Evolutionary conservation across 1,139 yeast species (phyloP).

Genomic region (Sugiyamaella castrensis): DNA sequence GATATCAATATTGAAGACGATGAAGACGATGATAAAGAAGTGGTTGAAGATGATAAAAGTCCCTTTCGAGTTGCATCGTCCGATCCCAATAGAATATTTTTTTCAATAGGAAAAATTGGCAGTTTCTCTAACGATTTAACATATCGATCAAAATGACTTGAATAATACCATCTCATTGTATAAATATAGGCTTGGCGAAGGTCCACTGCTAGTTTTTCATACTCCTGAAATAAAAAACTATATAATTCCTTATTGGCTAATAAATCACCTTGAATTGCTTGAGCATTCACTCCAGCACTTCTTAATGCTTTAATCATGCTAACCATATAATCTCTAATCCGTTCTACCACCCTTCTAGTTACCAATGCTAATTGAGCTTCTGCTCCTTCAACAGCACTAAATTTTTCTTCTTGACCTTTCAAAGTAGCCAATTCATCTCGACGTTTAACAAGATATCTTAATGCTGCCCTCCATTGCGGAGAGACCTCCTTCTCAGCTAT

Average conservation of each 20-base stretch:
- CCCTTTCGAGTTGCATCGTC: constrained; percentile 24
- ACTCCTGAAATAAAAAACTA: constrained; percentile 52
- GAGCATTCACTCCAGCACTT: constrained; percentile 54
- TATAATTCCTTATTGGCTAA: constrained; percentile 59
- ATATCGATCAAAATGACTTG: constrained; percentile 74
- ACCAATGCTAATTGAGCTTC: constrained; percentile 42
- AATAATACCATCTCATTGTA: constrained; percentile 93
- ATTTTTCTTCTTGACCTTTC: constrained; percentile 16
- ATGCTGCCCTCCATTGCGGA: constrained; percentile 37
- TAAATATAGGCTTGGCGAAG: constrained; percentile 74
- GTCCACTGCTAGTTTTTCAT: constrained; percentile 69
- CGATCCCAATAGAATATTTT: constrained; percentile 50
- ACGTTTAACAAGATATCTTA: constrained; percentile 29
- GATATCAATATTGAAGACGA: constrained; percentile 12
- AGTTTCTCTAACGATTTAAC: constrained; percentile 69
- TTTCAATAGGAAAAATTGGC: constrained; percentile 52
- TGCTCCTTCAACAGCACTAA: constrained; percentile 33
- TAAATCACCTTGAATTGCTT: constrained; percentile 66
- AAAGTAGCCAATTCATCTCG: constrained; percentile 22
- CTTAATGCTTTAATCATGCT: constrained; percentile 62
- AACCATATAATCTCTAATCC: constrained; percentile 69
- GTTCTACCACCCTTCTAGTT: constrained; percentile 58
- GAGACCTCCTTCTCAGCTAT: constrained; percentile 35
- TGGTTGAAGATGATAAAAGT: constrained; percentile 10
- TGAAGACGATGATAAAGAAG: constrained; percentile 13